Evolutionary conservation across 371 early-diverging fungal species (phyloP).

Genomic region (Mortierella sp.): DNA sequence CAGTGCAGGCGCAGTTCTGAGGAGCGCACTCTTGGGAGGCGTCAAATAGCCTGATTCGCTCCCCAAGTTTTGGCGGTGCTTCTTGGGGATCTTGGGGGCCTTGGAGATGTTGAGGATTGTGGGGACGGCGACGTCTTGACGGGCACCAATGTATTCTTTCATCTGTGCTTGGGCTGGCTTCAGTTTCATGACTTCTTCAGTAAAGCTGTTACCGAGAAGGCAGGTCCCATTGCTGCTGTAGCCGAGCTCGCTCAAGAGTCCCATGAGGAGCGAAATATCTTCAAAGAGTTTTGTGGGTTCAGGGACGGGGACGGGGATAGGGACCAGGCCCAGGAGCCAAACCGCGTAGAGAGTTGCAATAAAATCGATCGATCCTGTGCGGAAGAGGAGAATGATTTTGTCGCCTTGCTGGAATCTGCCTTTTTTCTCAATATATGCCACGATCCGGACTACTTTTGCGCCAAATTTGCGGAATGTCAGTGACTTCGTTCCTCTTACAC

Average conservation of each 20-base stretch:
- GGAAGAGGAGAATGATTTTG: slow-evolving; percentile 78
- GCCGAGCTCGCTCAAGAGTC: slow-evolving; percentile 69
- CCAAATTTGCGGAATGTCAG: slow-evolving; percentile 82
- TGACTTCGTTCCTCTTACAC: slow-evolving; percentile 59
- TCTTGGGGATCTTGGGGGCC: slow-evolving; percentile 66
- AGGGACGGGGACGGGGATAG: slow-evolving; percentile 79
- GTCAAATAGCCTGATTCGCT: slow-evolving; percentile 68
- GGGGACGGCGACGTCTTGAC: slow-evolving; percentile 56
- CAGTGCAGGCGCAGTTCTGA: slow-evolving; percentile 61
- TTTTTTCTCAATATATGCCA: slow-evolving; percentile 71
- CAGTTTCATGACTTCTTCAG: slow-evolving; percentile 77
- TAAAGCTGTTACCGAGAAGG: slow-evolving; percentile 73
- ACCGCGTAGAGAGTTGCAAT: slow-evolving; percentile 83
- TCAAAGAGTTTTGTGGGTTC: slow-evolving; percentile 78
- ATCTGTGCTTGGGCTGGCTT: slow-evolving; percentile 58
- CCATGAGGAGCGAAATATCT: slow-evolving; percentile 73
- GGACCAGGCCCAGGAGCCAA: slow-evolving; percentile 80
- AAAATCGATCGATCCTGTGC: slow-evolving; percentile 78
- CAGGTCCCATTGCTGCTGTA: slow-evolving; percentile 45
- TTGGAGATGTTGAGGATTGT: slow-evolving; percentile 69
- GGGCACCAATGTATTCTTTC: slow-evolving; percentile 42
- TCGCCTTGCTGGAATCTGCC: slow-evolving; percentile 69
- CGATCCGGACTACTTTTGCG: slow-evolving; percentile 74
- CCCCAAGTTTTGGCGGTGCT: slow-evolving; percentile 49
- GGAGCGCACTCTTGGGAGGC: slow-evolving; percentile 62